Percentiles rank a stretch among this genome's conserved stretches.
Evolutionary conservation across 176 grass and related monocot genomes (phyloP).

Genomic region (Guadua angustifolia): DNA sequence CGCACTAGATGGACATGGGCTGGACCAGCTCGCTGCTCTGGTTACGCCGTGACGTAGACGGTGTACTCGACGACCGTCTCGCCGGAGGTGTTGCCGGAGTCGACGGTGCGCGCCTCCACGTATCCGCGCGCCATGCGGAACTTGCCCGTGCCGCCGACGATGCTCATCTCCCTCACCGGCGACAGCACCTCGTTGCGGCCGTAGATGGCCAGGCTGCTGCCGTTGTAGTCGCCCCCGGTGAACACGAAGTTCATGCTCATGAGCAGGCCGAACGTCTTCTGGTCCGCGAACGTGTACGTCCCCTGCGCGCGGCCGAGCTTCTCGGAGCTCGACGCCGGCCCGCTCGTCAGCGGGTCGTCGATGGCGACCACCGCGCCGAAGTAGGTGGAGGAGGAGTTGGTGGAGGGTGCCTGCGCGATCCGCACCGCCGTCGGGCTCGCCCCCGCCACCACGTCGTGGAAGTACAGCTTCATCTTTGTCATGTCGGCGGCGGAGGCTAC

Average conservation of each 20-base stretch:
- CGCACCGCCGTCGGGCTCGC: conserved; percentile 51
- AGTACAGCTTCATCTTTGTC: conserved; percentile 66
- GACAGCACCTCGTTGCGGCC: conserved; percentile 61
- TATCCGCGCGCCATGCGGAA: conserved; percentile 65
- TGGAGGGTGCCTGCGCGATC: conserved; percentile 46
- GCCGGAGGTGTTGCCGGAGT: neutral
- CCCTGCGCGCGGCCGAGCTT: conserved; percentile 76
- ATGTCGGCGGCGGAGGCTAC: neutral
- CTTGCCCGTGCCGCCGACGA: conserved; percentile 70
- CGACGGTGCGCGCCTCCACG: conserved; percentile 53
- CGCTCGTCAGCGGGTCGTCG: conserved; percentile 69
- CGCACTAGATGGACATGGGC: too few relatives aligned
- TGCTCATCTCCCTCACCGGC: conserved; percentile 66
- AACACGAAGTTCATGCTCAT: conserved; percentile 86
- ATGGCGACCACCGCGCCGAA: conserved; percentile 71
- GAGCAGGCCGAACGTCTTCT: conserved; percentile 44
- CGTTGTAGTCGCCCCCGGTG: conserved; percentile 66
- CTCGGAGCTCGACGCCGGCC: conserved; percentile 12
- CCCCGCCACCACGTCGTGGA: conserved; percentile 60
- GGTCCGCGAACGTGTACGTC: conserved; percentile 57
- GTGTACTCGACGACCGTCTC: conserved; percentile 74
- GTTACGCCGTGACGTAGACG: conserved; percentile 45
- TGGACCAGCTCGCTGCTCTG: neutral
- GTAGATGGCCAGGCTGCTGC: conserved; percentile 59
- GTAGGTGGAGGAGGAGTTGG: conserved; percentile 36